A percentile compares a stretch with the other conserved stretches of the same genome.
Conservation (phyloP, 257 asterid species). For the Paulownia fortunei region DNA sequence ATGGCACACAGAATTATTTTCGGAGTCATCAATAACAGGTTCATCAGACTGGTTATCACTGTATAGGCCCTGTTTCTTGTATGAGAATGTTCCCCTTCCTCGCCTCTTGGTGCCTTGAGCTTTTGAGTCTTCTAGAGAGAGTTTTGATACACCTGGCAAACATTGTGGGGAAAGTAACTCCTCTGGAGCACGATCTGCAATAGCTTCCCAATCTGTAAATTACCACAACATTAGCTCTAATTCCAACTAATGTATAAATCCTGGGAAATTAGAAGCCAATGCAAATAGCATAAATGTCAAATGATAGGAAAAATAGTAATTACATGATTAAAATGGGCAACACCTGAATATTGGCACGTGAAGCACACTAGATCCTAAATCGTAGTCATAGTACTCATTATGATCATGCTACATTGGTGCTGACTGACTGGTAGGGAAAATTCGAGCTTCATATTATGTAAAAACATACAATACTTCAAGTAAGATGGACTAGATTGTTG, state of each 20-base stretch:
- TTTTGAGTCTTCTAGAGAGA: constrained; percentile 59
- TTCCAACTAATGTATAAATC: neutral
- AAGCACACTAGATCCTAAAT: neutral
- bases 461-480: neutral
- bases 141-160: constrained; percentile 65
- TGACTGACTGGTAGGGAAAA: neutral
- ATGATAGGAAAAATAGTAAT: neutral
- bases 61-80: constrained; percentile 67
- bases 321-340: neutral
- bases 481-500: neutral
- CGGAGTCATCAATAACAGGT: constrained; percentile 48
- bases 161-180: constrained; percentile 66
- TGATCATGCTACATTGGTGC: neutral
- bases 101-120: constrained; percentile 65
- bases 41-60: constrained; percentile 70
- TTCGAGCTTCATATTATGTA: neutral
- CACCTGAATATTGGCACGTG: neutral
- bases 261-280: neutral
- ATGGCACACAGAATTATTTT: constrained; percentile 40
- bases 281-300: neutral
- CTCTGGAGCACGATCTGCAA: constrained; percentile 82
- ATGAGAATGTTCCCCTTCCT: constrained; percentile 90
- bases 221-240: constrained; percentile 26
- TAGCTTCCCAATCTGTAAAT: constrained; percentile 90
- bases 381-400: neutral